These are phyloP conservation scores for Gigaspora rosea DNA, from an alignment of 192 early-diverging fungal species.

Conservation along the genomic window DNA sequence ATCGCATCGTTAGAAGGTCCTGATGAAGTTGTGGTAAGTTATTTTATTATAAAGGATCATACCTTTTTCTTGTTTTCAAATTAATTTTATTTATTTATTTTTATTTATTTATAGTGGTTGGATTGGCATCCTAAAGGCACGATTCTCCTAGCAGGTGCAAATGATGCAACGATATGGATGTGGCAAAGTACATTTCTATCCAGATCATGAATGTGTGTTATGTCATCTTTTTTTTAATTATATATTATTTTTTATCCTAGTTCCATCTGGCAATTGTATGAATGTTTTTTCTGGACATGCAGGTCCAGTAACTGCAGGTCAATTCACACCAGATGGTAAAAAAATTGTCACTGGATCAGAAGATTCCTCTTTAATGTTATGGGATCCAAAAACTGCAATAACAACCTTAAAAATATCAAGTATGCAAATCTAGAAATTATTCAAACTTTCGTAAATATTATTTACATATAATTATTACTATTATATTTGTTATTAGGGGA, in stretches of 20 bases:
- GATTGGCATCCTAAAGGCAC: constrained; percentile 96
- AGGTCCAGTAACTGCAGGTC: constrained; percentile 80
- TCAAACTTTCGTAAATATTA: background rate
- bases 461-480: background rate
- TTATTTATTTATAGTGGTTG: constrained; percentile 67
- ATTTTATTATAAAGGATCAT: background rate
- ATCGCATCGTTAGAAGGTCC: constrained; percentile 81
- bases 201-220: too few relatives aligned
- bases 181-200: constrained; percentile 59
- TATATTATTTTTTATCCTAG: constrained; percentile 14
- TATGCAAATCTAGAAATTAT: constrained; percentile 9
- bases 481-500: constrained; percentile 33
- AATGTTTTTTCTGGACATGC: constrained; percentile 91
- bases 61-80: constrained; percentile 17
- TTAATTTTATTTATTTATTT: background rate
- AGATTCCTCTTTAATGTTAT: constrained; percentile 80
- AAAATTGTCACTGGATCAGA: constrained; percentile 81
- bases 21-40: constrained; percentile 79
- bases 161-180: constrained; percentile 96
- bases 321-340: constrained; percentile 91
- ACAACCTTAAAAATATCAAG: constrained; percentile 61
- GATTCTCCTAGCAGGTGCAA: constrained; percentile 84
- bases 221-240: too few relatives aligned
- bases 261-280: constrained; percentile 90
- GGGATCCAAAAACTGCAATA: constrained; percentile 91